Base-by-base conservation (phyloP, 192 early-diverging fungal genomes). In the Coemansia sp. region DNA sequence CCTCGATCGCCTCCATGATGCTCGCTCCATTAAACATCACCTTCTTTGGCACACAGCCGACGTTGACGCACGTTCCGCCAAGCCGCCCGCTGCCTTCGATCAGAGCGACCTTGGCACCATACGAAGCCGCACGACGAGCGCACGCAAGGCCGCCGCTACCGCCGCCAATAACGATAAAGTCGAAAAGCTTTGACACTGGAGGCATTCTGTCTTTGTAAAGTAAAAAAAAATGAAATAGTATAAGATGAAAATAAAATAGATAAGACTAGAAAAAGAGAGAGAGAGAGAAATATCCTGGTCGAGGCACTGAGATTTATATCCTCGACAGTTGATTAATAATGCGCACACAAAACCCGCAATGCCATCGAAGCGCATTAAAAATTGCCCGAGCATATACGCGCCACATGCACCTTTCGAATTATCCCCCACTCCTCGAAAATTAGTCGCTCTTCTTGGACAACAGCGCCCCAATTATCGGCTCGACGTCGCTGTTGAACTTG, bases 151-250 rank as follows among this genome's bases (percentile, higher is more conserved):
- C 95, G 61, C 90, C 90, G 65, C 84, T 87, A 40, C 96, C 94
- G 62, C 91, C 96, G 56, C 96, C 96, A 57, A 96, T 88, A 40
- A 98, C 93, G n/a, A 98, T 84, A 72, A 91, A 95, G 67, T 98
- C 94, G 66, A 91, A 91, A 22, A 83, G 65, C 34, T 47, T 61
- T 37, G 74, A 54, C 27, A 67, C 64, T 3, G 73, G 68, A 67
- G 73, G 48, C 73, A 77, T 77, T n/a, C 25, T 50, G 21, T 21
- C 9, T 41, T 23, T 51, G 4, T 17, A 44, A n/a, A 53, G 24
- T 42, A 24, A 11, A 40, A 13, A 48, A 24, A 11, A 30, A 30
- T 49, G 19, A 49, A 27, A 19, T 23, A 64, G 53, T 30, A 49
- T 23, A 22, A 25, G 41, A 52, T n/a, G n/a, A 33, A 57, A 34